Base-by-base conservation (phyloP, 495 filamentous ascomycete species). In the Trichoderma gamsii region DNA sequence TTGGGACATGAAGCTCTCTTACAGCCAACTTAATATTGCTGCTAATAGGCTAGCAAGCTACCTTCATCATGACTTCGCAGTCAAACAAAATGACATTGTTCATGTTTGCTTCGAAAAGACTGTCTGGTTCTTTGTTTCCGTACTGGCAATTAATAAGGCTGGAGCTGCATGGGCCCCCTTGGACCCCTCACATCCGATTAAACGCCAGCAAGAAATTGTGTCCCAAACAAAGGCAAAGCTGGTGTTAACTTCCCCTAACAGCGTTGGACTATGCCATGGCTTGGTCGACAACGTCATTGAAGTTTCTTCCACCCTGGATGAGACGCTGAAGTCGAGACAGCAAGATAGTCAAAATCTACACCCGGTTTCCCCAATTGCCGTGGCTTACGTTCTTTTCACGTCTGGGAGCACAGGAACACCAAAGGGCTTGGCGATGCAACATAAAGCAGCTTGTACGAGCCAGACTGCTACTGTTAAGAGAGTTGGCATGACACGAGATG, bases 81-180 rank as follows among this genome's bases (percentile, higher is more conserved):
- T 87, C 35, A 78, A 80, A 2, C 80, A 79, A 0, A 85, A 85
- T 43, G 76, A 73, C 0, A 66, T 87, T 1, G 81, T 89, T 2
- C 84, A 85, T 1, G 71, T 89, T 0, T 85, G 81, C 68, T 77
- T 87, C 41, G 80, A 84, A 52, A 89, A 88, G 64, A 86, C 84
- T 5, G 74, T 80, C 11, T 65, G 63, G 63, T 81, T 80, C 3
- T 72, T 87, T 32, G 78, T 89, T 8, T 38, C 63, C 9, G n/a
- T 65, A 12, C 11, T 65, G 63, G 63, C 63, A 3, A 65, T 65
- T 16, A 65, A 65, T 13, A 65, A 65, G 41, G 63, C 63, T 41
- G 63, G 63, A 11, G 63, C 63, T 32, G 41, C 63, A 11, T 65
- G 63, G 63, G 16, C 12, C 8, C 63, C 63, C 13, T 23, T 65